Percentiles rank a stretch among this genome's conserved stretches.
Conservation (phyloP, 78 protist genomes). For the Capsaspora owczarzaki region DNA sequence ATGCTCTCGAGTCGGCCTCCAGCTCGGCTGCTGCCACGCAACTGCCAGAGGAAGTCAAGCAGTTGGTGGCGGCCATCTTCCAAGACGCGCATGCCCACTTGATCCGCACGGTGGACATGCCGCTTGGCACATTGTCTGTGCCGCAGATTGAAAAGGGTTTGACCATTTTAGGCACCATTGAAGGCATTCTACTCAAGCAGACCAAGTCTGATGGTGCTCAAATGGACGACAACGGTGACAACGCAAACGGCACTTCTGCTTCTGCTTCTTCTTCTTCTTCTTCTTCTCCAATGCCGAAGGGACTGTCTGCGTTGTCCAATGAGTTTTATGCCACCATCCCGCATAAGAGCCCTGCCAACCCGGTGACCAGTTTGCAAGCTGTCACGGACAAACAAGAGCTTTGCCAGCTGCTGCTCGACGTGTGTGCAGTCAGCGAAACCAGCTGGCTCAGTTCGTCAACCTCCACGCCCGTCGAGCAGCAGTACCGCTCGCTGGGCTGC, state of each 20-base stretch:
- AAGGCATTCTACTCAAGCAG: not conserved
- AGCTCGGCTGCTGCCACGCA: too few species aligned
- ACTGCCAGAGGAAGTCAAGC: too few species aligned
- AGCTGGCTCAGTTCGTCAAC: not conserved
- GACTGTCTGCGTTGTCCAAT: too few species aligned
- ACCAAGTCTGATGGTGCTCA: not conserved
- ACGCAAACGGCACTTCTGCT: not conserved
- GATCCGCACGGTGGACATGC: not conserved
- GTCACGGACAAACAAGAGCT: not conserved
- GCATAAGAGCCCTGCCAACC: too few species aligned
- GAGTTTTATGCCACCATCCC: too few species aligned
- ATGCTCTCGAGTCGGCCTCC: not conserved
- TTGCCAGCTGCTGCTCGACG: not conserved
- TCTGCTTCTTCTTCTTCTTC: not conserved
- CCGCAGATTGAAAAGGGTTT: not conserved
- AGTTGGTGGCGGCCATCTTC: not conserved
- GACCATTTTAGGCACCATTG: not conserved
- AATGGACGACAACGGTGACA: not conserved
- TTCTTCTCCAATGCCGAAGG: too few species aligned
- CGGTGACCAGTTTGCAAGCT: too few species aligned
- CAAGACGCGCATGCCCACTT: not conserved
- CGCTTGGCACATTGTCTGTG: not conserved
- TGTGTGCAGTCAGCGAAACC: not conserved
- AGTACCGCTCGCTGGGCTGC: not conserved
- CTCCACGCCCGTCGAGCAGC: not conserved